Evolutionary conservation across 345 rosid genomes (phyloP).

Genomic region (Syzygium oleosum): DNA sequence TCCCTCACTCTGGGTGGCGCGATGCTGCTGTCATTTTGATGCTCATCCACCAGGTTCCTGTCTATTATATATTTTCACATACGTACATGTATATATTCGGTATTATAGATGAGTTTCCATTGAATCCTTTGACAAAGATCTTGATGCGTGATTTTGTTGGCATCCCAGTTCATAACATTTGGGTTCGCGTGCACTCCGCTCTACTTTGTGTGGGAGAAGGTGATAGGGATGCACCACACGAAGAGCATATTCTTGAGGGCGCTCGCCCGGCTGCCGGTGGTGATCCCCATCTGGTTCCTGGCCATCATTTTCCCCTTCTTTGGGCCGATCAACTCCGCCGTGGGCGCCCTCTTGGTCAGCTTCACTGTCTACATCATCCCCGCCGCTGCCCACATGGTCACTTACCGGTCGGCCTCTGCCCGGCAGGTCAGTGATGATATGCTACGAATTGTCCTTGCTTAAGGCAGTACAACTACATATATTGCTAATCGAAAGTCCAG

Average conservation of each 20-base stretch:
- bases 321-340: conserved; percentile 87
- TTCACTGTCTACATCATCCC: conserved; percentile 92
- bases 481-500: neutral
- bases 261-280: conserved; percentile 60
- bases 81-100: neutral
- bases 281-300: conserved; percentile 78
- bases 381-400: conserved; percentile 70
- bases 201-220: conserved; percentile 92
- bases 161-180: conserved; percentile 68
- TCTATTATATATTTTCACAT: neutral
- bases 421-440: conserved; percentile 33
- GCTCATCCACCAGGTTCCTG: conserved; percentile 75
- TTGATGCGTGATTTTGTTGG: neutral
- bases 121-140: neutral
- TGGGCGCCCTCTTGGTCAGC: conserved; percentile 76
- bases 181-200: conserved; percentile 82
- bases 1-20: conserved; percentile 55
- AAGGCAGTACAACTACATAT: neutral
- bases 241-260: conserved; percentile 69
- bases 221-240: conserved; percentile 68
- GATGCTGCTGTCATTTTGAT: conserved; percentile 66
- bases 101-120: neutral
- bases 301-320: conserved; percentile 87
- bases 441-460: neutral
- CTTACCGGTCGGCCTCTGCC: conserved; percentile 58